Evolutionary conservation across 2,329 filamentous ascomycete genomes (phyloP).

Genomic region (Aspergillus intermedius): DNA sequence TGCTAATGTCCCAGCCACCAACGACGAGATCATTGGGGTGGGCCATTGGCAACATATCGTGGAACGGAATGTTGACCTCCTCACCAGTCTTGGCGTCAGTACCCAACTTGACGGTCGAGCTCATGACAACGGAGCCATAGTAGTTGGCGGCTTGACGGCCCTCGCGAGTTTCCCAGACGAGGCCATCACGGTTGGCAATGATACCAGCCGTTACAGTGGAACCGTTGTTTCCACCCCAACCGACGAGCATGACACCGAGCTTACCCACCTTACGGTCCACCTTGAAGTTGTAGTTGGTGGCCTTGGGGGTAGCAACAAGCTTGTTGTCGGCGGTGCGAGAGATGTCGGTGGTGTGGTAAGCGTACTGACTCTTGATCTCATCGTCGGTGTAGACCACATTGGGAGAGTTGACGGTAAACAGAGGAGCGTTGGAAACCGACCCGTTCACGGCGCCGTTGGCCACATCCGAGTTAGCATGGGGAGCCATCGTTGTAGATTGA

Average conservation of each 20-base stretch:
- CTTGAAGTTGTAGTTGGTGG: slow-evolving; percentile 95
- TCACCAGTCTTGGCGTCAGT: slow-evolving; percentile 73
- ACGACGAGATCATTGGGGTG: slow-evolving; percentile 94
- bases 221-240: slow-evolving; percentile 97
- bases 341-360: slow-evolving; percentile 89
- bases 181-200: slow-evolving; percentile 80
- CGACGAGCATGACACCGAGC: slow-evolving; percentile 94
- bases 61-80: slow-evolving; percentile 95
- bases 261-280: slow-evolving; percentile 89
- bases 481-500: slow-evolving; percentile 66
- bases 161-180: slow-evolving; percentile 91
- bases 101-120: slow-evolving; percentile 93
- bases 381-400: slow-evolving; percentile 85
- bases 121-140: slow-evolving; percentile 96
- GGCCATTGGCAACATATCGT: slow-evolving; percentile 88
- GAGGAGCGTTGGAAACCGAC: slow-evolving; percentile 42
- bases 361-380: slow-evolving; percentile 89
- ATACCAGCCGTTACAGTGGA: slow-evolving; percentile 96
- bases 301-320: slow-evolving; percentile 75
- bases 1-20: slow-evolving; percentile 96
- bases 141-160: slow-evolving; percentile 83
- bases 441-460: slow-evolving; percentile 51
- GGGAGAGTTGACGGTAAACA: slow-evolving; percentile 85
- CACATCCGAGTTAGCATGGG: slow-evolving; percentile 68
- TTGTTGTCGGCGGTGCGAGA: slow-evolving; percentile 64